Evolutionary conservation across 805 yeast genomes (phyloP).

Genomic region (Ogataea siamensis): DNA sequence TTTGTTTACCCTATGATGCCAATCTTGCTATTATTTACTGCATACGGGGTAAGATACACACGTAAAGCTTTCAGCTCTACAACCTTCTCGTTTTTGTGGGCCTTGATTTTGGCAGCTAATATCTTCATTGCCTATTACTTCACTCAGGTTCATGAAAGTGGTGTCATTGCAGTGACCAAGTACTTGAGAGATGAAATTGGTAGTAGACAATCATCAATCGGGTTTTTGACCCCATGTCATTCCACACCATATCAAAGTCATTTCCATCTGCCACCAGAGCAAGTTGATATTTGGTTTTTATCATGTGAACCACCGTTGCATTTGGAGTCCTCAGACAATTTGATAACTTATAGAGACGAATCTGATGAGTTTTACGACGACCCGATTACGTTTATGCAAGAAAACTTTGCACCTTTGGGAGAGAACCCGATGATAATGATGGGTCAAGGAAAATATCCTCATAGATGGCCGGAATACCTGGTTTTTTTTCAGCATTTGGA

Average conservation of each 20-base stretch:
- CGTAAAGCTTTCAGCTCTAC: slow-evolving; percentile 1
- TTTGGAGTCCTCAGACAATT: slow-evolving; percentile 30
- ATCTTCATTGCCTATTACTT: slow-evolving; percentile 34
- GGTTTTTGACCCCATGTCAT: slow-evolving; percentile 93
- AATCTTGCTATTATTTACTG: slow-evolving; percentile 51
- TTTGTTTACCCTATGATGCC: slow-evolving; percentile 88
- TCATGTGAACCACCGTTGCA: slow-evolving; percentile 90
- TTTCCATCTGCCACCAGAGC: slow-evolving; percentile 52
- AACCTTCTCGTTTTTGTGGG: not conserved
- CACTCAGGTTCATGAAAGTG: slow-evolving; percentile 77
- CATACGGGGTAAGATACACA: slow-evolving; percentile 36
- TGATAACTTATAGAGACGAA: slow-evolving; percentile 69
- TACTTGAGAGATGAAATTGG: slow-evolving; percentile 40
- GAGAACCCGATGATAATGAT: slow-evolving; percentile 10
- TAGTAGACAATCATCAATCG: slow-evolving; percentile 37
- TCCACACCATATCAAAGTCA: slow-evolving; percentile 94
- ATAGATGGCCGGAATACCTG: slow-evolving; percentile 70
- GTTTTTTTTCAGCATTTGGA: slow-evolving; percentile 69
- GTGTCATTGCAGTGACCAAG: slow-evolving; percentile 69
- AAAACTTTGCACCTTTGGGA: slow-evolving; percentile 44
- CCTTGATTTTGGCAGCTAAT: slow-evolving; percentile 8
- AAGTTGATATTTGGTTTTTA: slow-evolving; percentile 65
- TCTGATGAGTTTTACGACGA: slow-evolving; percentile 79
- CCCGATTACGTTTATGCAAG: slow-evolving; percentile 54
- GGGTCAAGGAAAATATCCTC: too few species aligned